Percentiles rank a stretch among this genome's conserved stretches.
phyloP scores from a whole-genome alignment of 164 flowering plant genomes.

The Macadamia integrifolia region DNA sequence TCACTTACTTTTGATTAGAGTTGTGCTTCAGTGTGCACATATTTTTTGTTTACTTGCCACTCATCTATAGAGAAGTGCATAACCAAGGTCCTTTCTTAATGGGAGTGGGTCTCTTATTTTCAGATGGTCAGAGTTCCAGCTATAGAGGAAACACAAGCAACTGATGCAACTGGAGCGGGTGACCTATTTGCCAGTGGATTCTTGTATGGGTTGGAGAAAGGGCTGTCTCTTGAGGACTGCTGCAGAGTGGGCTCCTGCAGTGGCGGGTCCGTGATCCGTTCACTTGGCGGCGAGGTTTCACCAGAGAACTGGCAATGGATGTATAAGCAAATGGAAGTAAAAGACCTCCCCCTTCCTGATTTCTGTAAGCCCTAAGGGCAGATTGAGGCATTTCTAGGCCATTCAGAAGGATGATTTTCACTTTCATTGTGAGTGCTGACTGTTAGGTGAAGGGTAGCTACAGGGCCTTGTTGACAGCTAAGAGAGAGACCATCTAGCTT shows the following conservation, averaged over 20 bases:
- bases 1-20: neutral
- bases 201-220: slow-evolving; percentile 79
- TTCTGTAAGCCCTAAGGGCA: slow-evolving; percentile 5
- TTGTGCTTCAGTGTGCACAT: too few species aligned
- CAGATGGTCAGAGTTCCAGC: slow-evolving; percentile 81
- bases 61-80: neutral
- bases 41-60: too few species aligned
- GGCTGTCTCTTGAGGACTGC: slow-evolving; percentile 74
- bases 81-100: too few species aligned
- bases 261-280: slow-evolving; percentile 81
- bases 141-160: slow-evolving; percentile 56
- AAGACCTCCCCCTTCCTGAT: slow-evolving; percentile 61
- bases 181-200: slow-evolving; percentile 95
- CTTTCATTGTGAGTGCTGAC: too few species aligned
- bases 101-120: neutral
- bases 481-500: too few species aligned
- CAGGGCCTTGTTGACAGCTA: too few species aligned
- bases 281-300: slow-evolving; percentile 91
- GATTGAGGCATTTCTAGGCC: too few species aligned
- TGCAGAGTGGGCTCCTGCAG: slow-evolving; percentile 90
- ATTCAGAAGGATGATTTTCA: too few species aligned
- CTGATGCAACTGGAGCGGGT: slow-evolving; percentile 97
- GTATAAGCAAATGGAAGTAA: slow-evolving; percentile 77
- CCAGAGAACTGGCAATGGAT: slow-evolving; percentile 93
- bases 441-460: too few species aligned